These are phyloP conservation scores for Rachicladosporium sp. DNA, from an alignment of 2,329 filamentous ascomycete genomes.

Conservation along the genomic window DNA sequence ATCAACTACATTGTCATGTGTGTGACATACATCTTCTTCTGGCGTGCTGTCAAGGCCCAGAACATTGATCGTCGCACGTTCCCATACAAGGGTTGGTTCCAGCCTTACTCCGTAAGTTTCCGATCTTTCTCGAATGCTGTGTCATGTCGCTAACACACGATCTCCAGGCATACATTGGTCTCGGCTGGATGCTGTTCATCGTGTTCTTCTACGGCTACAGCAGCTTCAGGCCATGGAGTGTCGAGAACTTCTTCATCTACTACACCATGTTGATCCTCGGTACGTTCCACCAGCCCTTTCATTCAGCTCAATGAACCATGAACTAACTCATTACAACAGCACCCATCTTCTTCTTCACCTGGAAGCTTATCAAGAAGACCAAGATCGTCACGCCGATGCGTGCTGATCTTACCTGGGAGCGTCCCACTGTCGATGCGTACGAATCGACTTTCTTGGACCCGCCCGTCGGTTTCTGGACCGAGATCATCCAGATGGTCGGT, in stretches of 20 bases:
- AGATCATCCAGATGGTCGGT: constrained; percentile 38
- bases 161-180: constrained; percentile 18
- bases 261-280: constrained; percentile 27
- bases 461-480: constrained; percentile 44
- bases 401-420: constrained; percentile 50
- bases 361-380: constrained; percentile 54
- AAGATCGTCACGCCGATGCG: constrained; percentile 41
- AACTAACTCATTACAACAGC: too few species aligned
- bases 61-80: constrained; percentile 40
- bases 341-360: constrained; percentile 43
- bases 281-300: too few species aligned
- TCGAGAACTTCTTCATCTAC: constrained; percentile 36
- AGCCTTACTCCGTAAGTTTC: constrained; percentile 40
- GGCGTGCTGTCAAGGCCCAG: constrained; percentile 41
- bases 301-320: too few species aligned
- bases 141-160: not conserved
- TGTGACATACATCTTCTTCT: constrained; percentile 48
- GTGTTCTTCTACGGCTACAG: constrained; percentile 46
- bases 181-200: constrained; percentile 20
- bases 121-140: not conserved
- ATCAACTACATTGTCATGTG: constrained; percentile 53
- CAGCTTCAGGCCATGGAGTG: constrained; percentile 35
- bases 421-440: constrained; percentile 48
- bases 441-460: constrained; percentile 39
- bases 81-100: constrained; percentile 44